phyloP scores from a whole-genome alignment of 805 yeast genomes.

The Ogataea glucozyma region DNA sequence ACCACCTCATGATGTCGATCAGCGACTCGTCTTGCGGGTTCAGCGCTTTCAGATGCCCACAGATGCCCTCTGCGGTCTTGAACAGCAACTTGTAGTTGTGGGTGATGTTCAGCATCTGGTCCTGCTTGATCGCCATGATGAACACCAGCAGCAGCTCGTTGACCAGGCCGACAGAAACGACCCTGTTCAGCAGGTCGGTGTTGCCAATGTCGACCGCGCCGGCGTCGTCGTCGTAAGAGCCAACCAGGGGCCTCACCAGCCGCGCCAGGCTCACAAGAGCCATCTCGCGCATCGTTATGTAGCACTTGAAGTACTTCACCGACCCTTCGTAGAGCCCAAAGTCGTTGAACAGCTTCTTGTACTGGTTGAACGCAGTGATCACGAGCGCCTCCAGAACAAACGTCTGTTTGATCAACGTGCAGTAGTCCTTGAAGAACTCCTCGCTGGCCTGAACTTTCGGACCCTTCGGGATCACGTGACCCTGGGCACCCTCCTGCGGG shows the following conservation, averaged over 20 bases:
- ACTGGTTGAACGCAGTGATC: conserved; percentile 29
- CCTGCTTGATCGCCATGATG: conserved; percentile 32
- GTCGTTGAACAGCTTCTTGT: conserved; percentile 27
- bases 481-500: conserved; percentile 3
- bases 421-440: conserved; percentile 18
- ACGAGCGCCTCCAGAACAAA: conserved; percentile 29
- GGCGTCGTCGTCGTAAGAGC: conserved; percentile 13
- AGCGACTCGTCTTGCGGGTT: conserved; percentile 22
- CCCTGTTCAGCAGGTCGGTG: conserved; percentile 17
- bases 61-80: conserved; percentile 27
- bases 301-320: conserved; percentile 23
- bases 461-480: too few relatives aligned
- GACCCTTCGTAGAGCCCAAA: conserved; percentile 32
- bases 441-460: conserved; percentile 8
- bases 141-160: conserved; percentile 30
- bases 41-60: conserved; percentile 17
- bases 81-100: conserved; percentile 29
- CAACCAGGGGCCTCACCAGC: conserved; percentile 24
- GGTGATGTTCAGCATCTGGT: conserved; percentile 31
- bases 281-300: conserved; percentile 30
- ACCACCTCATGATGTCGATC: conserved; percentile 31
- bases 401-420: conserved; percentile 27
- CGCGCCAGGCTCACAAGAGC: conserved; percentile 23
- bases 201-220: conserved; percentile 13
- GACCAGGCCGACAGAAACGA: conserved; percentile 26